Base-by-base conservation (phyloP, 768 basidiomycete genomes). In the Phlebiopsis gigantea region DNA sequence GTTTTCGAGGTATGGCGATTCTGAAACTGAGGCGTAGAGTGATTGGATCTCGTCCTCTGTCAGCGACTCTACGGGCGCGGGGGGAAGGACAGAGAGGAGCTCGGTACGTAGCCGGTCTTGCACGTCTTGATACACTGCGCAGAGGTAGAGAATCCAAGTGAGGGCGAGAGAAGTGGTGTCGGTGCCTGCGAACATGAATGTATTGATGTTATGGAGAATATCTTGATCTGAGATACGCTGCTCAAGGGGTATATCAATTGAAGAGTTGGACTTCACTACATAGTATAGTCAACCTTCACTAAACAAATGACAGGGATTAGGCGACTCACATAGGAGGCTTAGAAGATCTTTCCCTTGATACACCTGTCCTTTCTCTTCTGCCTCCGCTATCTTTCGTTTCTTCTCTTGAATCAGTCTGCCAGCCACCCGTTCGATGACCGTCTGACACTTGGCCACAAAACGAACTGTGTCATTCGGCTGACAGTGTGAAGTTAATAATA, bases 111-210 rank as follows among this genome's bases (percentile, higher is more conserved):
- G 78, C 25, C 80, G 83, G 43, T 75, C 74, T 69, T 97, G 94
- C 14, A 85, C 67, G 1, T 74, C 74, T 0, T 84, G 84, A 65
- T 90, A 71, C 62, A 80, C 77, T 0, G 91, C 83, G 39, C 97
- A 79, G 15, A 89, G 73, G 56, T 84, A 74, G n/a, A 96, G 69
- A 1, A 85, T 84, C 93, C 94, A 97, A 0, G 90, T 90, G 44
- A 96, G 71, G 4, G 86, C 80, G 26, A 94, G 81, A 2, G 89
- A 88, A 10, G 87, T 87, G 0, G 92, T 91, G 64, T 95, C 92
- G 12, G 93, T 90, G 4, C 93, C 93, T 21, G 88, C 91, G 67
- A 93, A 92, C 78, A 93, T 83, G 68, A 95, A 89, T 0, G 92
- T 93, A 63, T 89, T 91, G 69, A 95, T 85, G 57, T 85, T 93